phyloP scores from a whole-genome alignment of 768 basidiomycete genomes.

The Podaxis mareebaensis region DNA sequence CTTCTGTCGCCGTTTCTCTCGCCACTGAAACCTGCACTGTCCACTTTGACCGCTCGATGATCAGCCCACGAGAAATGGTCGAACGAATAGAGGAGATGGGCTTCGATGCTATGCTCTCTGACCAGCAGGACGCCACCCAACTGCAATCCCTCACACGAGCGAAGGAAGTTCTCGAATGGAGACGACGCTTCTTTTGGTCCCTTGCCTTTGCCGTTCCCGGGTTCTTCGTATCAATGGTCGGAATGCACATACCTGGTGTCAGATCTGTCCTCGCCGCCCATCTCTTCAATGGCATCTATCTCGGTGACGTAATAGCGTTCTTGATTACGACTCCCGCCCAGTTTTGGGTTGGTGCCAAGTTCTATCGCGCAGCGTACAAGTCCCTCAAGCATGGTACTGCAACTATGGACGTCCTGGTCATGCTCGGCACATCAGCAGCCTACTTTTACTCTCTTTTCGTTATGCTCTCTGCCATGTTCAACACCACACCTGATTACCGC shows the following conservation, averaged over 20 bases:
- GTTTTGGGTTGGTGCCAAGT: slow-evolving; percentile 86
- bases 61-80: slow-evolving; percentile 86
- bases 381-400: slow-evolving; percentile 85
- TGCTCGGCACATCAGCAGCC: slow-evolving; percentile 92
- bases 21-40: slow-evolving; percentile 76
- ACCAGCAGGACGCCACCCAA: slow-evolving; percentile 81
- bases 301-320: slow-evolving; percentile 79
- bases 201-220: slow-evolving; percentile 87
- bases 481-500: slow-evolving; percentile 63
- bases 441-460: slow-evolving; percentile 84
- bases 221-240: slow-evolving; percentile 89
- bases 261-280: slow-evolving; percentile 48
- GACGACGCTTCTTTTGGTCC: slow-evolving; percentile 71
- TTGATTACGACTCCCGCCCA: slow-evolving; percentile 88
- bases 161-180: slow-evolving; percentile 93
- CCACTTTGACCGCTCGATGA: slow-evolving; percentile 68
- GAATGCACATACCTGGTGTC: slow-evolving; percentile 65
- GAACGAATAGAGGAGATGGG: slow-evolving; percentile 87
- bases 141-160: slow-evolving; percentile 82
- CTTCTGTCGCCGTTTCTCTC: slow-evolving; percentile 69
- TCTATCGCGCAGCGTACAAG: slow-evolving; percentile 90
- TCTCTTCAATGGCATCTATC: slow-evolving; percentile 67
- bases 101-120: slow-evolving; percentile 84
- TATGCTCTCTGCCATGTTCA: slow-evolving; percentile 67
- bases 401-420: slow-evolving; percentile 98